Percentiles rank a stretch among this genome's conserved stretches.
Evolutionary conservation across 2,329 filamentous ascomycete species (phyloP).

Genomic region (Cryphonectria radicalis): DNA sequence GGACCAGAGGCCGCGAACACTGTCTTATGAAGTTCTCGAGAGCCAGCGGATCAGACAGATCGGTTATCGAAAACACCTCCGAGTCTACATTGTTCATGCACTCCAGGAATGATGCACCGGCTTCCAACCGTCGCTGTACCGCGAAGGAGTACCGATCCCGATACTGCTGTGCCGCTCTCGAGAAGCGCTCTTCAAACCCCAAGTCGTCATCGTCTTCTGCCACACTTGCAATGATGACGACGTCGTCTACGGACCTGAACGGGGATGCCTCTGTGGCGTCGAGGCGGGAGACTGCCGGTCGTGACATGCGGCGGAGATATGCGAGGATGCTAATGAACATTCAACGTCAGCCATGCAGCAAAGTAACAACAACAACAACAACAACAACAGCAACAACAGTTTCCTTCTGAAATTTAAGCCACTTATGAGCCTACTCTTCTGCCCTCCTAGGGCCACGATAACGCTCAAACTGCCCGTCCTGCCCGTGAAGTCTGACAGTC

Average conservation of each 20-base stretch:
- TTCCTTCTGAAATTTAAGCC: neutral
- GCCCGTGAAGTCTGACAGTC: constrained; percentile 27
- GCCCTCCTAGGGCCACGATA: constrained; percentile 28
- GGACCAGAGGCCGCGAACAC: constrained; percentile 47
- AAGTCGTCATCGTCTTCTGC: constrained; percentile 37
- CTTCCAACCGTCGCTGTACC: constrained; percentile 31
- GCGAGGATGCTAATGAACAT: constrained; percentile 34
- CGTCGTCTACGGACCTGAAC: constrained; percentile 45
- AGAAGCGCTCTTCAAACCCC: constrained; percentile 39
- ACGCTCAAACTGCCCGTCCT: constrained; percentile 20
- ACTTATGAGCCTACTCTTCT: constrained; percentile 20
- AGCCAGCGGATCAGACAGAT: constrained; percentile 39
- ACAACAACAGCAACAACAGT: neutral
- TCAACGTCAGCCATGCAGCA: neutral
- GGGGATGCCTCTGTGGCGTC: constrained; percentile 35
- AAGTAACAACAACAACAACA: neutral
- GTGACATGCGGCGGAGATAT: constrained; percentile 37
- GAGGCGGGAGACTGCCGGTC: constrained; percentile 37
- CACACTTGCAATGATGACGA: constrained; percentile 48
- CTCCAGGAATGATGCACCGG: constrained; percentile 31
- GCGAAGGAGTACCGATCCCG: constrained; percentile 50
- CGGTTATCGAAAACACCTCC: constrained; percentile 39
- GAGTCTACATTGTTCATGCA: constrained; percentile 50
- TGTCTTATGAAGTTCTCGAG: constrained; percentile 44
- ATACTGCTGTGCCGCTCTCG: constrained; percentile 41